Percentiles rank a stretch among this genome's conserved stretches.
phyloP scores from a whole-genome alignment of 768 basidiomycete genomes.

The Rhodotorula paludigena region DNA sequence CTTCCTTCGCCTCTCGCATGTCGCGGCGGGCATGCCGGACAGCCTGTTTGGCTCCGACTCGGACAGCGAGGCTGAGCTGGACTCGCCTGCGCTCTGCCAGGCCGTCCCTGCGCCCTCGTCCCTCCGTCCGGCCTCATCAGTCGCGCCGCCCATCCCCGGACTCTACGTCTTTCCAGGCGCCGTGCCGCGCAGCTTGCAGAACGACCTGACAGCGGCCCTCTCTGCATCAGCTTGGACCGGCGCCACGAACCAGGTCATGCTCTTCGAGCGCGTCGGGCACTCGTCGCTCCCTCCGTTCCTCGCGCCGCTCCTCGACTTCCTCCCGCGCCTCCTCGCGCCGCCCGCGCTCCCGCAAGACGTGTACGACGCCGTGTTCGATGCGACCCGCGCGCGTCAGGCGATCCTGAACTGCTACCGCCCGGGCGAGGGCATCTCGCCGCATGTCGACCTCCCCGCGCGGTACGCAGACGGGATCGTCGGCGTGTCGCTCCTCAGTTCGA shows the following conservation, averaged over 20 bases:
- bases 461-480: slow-evolving; percentile 88
- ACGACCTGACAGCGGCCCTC: slow-evolving; percentile 3
- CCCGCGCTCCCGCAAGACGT: slow-evolving; percentile 3
- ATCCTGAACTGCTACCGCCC: slow-evolving; percentile 86
- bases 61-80: background rate
- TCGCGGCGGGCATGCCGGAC: slow-evolving; percentile 1
- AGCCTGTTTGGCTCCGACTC: slow-evolving; percentile 34
- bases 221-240: slow-evolving; percentile 3
- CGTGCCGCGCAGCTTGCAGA: slow-evolving; percentile 7
- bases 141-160: slow-evolving; percentile 23
- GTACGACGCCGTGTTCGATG: slow-evolving; percentile 44
- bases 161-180: slow-evolving; percentile 20
- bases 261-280: slow-evolving; percentile 8
- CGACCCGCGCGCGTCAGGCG: slow-evolving; percentile 61
- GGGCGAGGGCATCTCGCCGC: slow-evolving; percentile 81
- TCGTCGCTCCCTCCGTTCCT: slow-evolving; percentile 16
- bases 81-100: background rate
- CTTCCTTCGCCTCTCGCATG: background rate
- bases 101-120: background rate
- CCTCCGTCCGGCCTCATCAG: background rate
- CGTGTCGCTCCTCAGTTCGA: slow-evolving; percentile 72
- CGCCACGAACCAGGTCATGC: slow-evolving; percentile 35
- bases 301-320: slow-evolving; percentile 9
- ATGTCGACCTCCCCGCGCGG: slow-evolving; percentile 74
- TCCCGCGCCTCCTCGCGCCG: slow-evolving; percentile 12